phyloP scores from a whole-genome alignment of 257 asterid genomes.

The Mitragyna speciosa region DNA sequence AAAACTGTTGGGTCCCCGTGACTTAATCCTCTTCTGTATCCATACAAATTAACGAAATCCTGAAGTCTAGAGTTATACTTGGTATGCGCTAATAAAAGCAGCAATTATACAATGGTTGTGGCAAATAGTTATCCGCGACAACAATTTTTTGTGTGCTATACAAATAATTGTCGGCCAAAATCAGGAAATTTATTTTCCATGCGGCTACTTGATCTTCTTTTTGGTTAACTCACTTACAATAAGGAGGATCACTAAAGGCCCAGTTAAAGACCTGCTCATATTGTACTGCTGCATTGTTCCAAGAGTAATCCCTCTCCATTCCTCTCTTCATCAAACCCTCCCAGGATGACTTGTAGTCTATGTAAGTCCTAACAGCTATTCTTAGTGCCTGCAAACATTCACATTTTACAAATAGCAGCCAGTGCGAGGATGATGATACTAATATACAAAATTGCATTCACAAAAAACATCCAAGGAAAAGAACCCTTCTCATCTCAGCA shows the following conservation, averaged over 20 bases:
- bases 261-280: slow-evolving; percentile 84
- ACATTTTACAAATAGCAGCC: not conserved
- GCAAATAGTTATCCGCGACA: not conserved
- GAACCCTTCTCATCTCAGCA: not conserved
- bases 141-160: not conserved
- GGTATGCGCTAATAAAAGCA: not conserved
- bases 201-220: not conserved
- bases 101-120: not conserved
- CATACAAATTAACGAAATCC: not conserved
- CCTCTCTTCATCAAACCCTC: slow-evolving; percentile 85
- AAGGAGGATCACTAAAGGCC: slow-evolving; percentile 84
- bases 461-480: not conserved
- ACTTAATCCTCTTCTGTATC: too few relatives aligned
- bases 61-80: not conserved
- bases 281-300: slow-evolving; percentile 85
- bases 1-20: too few relatives aligned
- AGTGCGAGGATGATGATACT: not conserved
- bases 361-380: slow-evolving; percentile 58
- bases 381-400: slow-evolving; percentile 49
- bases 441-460: not conserved
- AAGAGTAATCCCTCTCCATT: slow-evolving; percentile 74
- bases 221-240: slow-evolving; percentile 48
- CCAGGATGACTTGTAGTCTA: slow-evolving; percentile 76
- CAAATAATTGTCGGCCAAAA: not conserved
- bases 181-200: not conserved